Evolutionary conservation across 306 rosid species (phyloP), one percentile per base, ranked within the genome.

Genomic region (Fragaria ananassa): DNA sequence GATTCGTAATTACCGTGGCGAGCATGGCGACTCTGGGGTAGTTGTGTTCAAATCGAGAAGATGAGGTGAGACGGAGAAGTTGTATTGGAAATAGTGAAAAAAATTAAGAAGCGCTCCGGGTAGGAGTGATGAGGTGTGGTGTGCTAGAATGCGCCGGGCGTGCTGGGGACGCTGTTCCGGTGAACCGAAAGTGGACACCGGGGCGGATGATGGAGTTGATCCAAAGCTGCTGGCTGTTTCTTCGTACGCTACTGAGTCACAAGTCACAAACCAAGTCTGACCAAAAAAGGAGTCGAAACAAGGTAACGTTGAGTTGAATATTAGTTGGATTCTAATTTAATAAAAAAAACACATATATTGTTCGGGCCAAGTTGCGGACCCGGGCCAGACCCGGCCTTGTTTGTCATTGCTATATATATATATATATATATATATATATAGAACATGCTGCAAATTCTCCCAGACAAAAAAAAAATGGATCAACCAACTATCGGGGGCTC

Each of bases 1-100:
- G 70, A 73, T 29, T 73, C 23, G 95, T 86, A 84, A 89, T 85
- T 88, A 88, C 85, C 75, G 81, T 19, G 49, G 80, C 58, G 44
- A 78, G 81, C 90, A 80, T 88, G 85, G 82, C 76, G 61, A 51
- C 21, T 81, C 75, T 58, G 34, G 74, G 57, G 77, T 45, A 12
- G 17, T 58, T 19, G 53, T 71, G 41, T 61, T 37, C 63, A 35
- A 27, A 56, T 6, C 29, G 13, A 66, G 68, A 58, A 44, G 76
- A 46, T 31, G 46, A 51, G 31, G 3, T 41, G 46, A 50, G 34
- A 57, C 51, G 75, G 27, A 21, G 11, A 23, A 13, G 50, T 63
- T 68, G 35, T 12, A 35, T 50, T 49, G 42, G 81, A 64, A 39
- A 19, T 25, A 19, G 37, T 14, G n/a, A 51, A 54, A 18, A 31